Evolutionary conservation across 345 rosid genomes (phyloP).

Genomic region (Carallia pectinifolia): DNA sequence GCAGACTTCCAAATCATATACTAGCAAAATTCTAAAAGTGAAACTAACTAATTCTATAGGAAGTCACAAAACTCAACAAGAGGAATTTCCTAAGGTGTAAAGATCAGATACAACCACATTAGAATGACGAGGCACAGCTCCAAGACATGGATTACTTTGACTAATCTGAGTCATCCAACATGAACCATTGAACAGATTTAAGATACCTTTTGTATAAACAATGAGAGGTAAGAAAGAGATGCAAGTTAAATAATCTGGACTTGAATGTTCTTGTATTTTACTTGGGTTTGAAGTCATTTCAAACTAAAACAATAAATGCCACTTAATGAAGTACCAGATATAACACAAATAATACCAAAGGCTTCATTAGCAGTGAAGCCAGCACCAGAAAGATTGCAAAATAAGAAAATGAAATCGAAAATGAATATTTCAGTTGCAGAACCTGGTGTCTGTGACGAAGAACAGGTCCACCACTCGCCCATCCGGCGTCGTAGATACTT

Average conservation of each 20-base stretch:
- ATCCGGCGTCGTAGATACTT: slow-evolving; percentile 95
- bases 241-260: no score
- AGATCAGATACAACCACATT: no score
- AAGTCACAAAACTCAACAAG: not conserved
- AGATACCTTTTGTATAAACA: no score
- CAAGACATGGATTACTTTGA: no score
- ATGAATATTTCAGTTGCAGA: not conserved
- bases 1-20: not conserved
- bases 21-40: not conserved
- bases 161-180: no score
- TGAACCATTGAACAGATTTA: no score
- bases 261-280: no score
- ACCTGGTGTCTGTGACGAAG: slow-evolving; percentile 94
- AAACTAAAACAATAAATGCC: not conserved
- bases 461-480: slow-evolving; percentile 91
- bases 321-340: not conserved
- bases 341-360: not conserved
- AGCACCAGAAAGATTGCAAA: not conserved
- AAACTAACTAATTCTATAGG: not conserved
- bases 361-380: not conserved
- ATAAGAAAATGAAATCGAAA: not conserved
- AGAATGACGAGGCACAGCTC: no score
- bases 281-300: not conserved
- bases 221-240: no score
- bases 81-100: not conserved